Evolutionary conservation across 441 rosid species (phyloP), one percentile per base, ranked within the genome.

Genomic region (Erysimum cheiri): DNA sequence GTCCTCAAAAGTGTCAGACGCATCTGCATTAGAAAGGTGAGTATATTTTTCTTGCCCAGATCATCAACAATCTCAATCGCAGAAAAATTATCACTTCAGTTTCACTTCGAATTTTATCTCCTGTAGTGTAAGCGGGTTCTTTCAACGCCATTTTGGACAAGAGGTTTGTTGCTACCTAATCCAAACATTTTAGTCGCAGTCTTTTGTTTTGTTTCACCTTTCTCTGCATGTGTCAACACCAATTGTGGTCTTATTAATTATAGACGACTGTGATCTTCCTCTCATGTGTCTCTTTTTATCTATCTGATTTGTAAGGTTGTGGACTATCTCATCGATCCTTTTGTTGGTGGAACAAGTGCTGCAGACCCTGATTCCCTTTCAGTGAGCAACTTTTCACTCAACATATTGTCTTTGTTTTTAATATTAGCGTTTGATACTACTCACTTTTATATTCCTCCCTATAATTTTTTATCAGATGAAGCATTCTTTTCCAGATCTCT

Each of bases 311-410:
- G 22, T 31, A 67, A 94, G 99, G 96, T 94, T 77, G 99, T 94
- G 78, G 97, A 94, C 82, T 94, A 90, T 83, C 90, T 94, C 50
- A 80, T 92, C 31, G 94, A 94, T 74, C 99, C 99, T 69, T 86
- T 94, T 81, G 86, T 94, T 75, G 99, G 90, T 75, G 99, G 99
- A 74, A 90, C 97, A 72, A 86, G 86, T 79, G 99, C 86, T 74
- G 93, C 71, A 17, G 96, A 94, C 77, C 96, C 98, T 15, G 89
- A 88, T 54, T 87, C 97, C 57, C 96, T 94, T 79, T 92, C 96
- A 76, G 99, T 94, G 78, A 90, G 97, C 84, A 82, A 77, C 40
- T 77, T 46, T 66, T 2, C 71, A 58, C 41, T 64, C 50, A 36
- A 12, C 22, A 9, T 15, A 39, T 41, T 35, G 26, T 56, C 36